phyloP scores from a whole-genome alignment of 2,329 filamentous ascomycete species.

The Fusarium sp. region DNA sequence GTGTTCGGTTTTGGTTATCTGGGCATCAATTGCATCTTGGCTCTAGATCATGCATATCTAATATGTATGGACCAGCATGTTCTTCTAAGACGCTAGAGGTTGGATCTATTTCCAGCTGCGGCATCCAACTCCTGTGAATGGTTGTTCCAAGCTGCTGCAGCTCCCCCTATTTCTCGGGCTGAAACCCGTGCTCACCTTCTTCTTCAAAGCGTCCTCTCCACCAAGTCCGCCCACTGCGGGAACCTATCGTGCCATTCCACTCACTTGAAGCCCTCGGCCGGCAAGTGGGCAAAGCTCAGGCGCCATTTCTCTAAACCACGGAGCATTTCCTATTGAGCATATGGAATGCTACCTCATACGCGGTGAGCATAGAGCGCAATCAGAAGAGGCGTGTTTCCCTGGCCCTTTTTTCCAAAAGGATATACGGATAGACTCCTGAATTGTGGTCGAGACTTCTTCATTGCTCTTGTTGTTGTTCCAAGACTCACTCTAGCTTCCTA shows the following conservation, averaged over 20 bases:
- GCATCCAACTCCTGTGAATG: not conserved
- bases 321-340: constrained; percentile 11
- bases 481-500: constrained; percentile 1
- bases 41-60: not conserved
- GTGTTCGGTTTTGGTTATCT: not conserved
- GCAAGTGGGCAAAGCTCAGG: constrained; percentile 36
- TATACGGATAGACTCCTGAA: not conserved
- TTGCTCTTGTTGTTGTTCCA: not conserved
- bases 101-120: not conserved
- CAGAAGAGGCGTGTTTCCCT: not conserved
- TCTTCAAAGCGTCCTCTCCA: constrained; percentile 22
- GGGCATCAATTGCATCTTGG: not conserved
- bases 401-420: not conserved
- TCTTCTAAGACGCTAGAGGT: not conserved
- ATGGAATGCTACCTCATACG: constrained; percentile 1
- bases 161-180: constrained; percentile 29
- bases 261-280: constrained; percentile 14
- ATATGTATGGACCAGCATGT: not conserved
- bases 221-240: constrained; percentile 21
- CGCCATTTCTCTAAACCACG: constrained; percentile 18
- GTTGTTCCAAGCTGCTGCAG: not conserved
- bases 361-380: not conserved
- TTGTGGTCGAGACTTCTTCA: not conserved
- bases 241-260: constrained; percentile 33
- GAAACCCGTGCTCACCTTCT: constrained; percentile 29